Percentiles rank a stretch among this genome's conserved stretches.
phyloP scores from a whole-genome alignment of 2,329 filamentous ascomycete species.

The Fusarium transvaalense region DNA sequence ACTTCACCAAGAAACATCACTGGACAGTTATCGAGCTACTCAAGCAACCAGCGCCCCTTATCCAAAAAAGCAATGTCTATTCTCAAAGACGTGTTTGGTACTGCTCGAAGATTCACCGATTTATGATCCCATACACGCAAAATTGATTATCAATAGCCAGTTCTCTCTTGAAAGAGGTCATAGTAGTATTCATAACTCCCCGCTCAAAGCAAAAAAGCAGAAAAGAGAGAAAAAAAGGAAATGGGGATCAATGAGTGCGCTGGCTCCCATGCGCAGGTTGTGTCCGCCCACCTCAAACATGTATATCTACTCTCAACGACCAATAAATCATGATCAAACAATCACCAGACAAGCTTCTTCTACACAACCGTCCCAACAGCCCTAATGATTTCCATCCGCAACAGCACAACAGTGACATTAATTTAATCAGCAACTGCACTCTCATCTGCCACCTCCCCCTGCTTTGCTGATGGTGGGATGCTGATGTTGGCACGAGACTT shows the following conservation, averaged over 20 bases:
- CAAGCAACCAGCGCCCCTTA: conserved; percentile 14
- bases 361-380: neutral
- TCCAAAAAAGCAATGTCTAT: conserved; percentile 14
- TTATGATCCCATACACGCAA: neutral
- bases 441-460: conserved; percentile 52
- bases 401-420: neutral
- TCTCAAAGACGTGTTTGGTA: neutral
- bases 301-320: conserved; percentile 17
- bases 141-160: conserved; percentile 6
- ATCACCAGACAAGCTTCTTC: neutral
- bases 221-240: conserved; percentile 16
- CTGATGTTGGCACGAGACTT: conserved; percentile 68
- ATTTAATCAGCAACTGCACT: conserved; percentile 58
- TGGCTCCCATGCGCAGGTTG: conserved; percentile 42
- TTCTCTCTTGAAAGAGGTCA: conserved; percentile 18
- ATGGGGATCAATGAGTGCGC: conserved; percentile 44
- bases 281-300: conserved; percentile 14
- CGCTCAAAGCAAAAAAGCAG: conserved; percentile 36
- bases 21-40: conserved; percentile 1
- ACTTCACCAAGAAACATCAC: neutral
- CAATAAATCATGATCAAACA: conserved; percentile 23
- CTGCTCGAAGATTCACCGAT: neutral
- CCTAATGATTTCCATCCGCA: conserved; percentile 4
- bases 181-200: conserved; percentile 30
- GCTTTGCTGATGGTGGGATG: conserved; percentile 48